These are phyloP conservation scores for Apiotrichum veenhuisii DNA, from an alignment of 1,284 basidiomycete genomes.

Conservation along the genomic window DNA sequence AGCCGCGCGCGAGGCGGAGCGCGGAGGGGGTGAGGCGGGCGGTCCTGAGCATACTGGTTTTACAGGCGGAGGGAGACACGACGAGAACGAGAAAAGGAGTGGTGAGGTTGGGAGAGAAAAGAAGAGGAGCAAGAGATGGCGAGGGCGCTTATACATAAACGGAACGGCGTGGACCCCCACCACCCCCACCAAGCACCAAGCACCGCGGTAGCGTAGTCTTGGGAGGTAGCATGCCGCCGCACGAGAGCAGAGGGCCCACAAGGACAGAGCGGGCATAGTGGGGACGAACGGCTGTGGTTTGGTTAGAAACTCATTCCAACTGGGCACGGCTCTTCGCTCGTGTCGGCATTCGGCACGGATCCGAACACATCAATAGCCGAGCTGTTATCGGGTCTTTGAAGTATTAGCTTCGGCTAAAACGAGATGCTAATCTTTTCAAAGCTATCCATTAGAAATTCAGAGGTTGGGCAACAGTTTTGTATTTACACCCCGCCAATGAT, in stretches of 20 bases:
- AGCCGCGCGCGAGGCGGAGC: constrained; percentile 21
- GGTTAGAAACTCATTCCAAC: too few species aligned
- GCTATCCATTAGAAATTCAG: too few species aligned
- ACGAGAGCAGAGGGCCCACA: background rate
- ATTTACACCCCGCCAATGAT: too few species aligned
- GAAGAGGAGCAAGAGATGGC: background rate
- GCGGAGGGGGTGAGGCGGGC: constrained; percentile 6
- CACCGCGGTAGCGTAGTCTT: too few species aligned
- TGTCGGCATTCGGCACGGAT: background rate
- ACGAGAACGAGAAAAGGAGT: constrained; percentile 1
- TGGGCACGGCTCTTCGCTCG: background rate
- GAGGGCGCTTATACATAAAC: background rate
- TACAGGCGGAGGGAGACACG: constrained; percentile 5
- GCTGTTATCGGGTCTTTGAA: background rate
- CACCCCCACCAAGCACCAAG: too few species aligned
- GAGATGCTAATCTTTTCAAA: too few species aligned
- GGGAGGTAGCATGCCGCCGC: too few species aligned
- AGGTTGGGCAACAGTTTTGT: too few species aligned
- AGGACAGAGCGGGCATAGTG: background rate
- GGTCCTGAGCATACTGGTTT: constrained; percentile 19
- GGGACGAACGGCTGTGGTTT: too few species aligned
- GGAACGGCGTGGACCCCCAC: too few species aligned
- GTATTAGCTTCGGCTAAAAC: background rate
- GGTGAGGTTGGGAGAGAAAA: background rate
- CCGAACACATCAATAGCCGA: background rate